Conservation (phyloP, 1,284 basidiomycete genomes). For the Butyriboletus appendiculatus region DNA sequence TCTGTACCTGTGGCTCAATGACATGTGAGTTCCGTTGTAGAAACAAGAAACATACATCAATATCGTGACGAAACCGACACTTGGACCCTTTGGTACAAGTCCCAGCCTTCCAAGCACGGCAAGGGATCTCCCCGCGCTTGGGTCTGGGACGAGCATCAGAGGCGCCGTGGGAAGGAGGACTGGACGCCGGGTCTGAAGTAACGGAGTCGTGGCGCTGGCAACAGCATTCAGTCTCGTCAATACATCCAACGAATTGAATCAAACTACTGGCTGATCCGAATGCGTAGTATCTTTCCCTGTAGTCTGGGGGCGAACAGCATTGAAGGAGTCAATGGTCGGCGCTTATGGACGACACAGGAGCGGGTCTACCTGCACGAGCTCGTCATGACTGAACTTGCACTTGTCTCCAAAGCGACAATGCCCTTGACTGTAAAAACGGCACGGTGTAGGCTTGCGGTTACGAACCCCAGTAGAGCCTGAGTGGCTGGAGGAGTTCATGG, state of each 20-base stretch:
- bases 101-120: constrained; percentile 34
- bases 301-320: background rate
- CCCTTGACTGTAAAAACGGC: constrained; percentile 24
- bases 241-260: background rate
- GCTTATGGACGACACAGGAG: background rate
- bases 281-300: background rate
- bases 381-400: constrained; percentile 26
- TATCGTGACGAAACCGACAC: constrained; percentile 28
- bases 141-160: constrained; percentile 20
- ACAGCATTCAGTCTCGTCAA: background rate
- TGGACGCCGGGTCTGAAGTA: background rate
- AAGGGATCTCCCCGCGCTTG: constrained; percentile 24
- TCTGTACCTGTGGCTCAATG: constrained; percentile 2
- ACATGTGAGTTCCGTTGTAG: background rate
- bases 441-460: constrained; percentile 9
- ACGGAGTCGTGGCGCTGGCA: background rate
- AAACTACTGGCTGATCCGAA: background rate
- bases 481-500: constrained; percentile 14
- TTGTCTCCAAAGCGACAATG: constrained; percentile 26
- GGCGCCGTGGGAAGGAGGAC: background rate
- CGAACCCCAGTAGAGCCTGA: background rate
- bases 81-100: constrained; percentile 29
- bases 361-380: constrained; percentile 7
- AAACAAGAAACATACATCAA: constrained; percentile 24
- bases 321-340: background rate